Percentiles rank a stretch among this genome's conserved stretches.
These are phyloP conservation scores for Nyssa sinensis DNA, from an alignment of 148 eudicot genomes.

Conservation along the genomic window DNA sequence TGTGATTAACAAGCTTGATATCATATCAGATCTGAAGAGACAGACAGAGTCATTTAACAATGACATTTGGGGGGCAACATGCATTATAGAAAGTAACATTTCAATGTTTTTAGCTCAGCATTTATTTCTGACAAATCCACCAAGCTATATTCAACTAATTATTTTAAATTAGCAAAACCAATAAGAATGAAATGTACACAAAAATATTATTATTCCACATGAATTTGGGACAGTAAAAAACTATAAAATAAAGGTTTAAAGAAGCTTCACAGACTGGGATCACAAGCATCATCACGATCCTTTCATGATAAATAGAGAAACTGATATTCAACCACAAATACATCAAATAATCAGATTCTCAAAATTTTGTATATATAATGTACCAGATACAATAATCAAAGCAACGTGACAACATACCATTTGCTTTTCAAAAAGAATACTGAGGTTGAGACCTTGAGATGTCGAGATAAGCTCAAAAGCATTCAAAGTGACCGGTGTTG, in stretches of 20 bases:
- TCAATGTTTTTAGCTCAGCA: background rate
- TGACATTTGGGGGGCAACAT: background rate
- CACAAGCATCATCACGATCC: background rate
- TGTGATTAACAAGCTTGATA: background rate
- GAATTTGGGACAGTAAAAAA: no score
- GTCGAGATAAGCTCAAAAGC: conserved; percentile 93
- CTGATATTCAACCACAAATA: no score
- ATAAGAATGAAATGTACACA: background rate
- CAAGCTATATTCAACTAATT: background rate
- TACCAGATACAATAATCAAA: background rate
- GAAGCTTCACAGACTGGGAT: background rate
- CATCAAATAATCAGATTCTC: no score
- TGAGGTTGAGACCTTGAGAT: conserved; percentile 88
- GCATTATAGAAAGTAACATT: background rate
- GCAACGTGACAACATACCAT: conserved; percentile 47
- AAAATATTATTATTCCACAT: no score
- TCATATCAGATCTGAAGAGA: no score
- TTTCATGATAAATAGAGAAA: background rate
- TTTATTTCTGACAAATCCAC: background rate
- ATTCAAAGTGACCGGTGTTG: conserved; percentile 66
- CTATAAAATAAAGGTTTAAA: no score
- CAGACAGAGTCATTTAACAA: no score
- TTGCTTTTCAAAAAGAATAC: conserved; percentile 75
- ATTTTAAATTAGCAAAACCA: no score
- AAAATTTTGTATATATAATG: no score